Conservation (phyloP, 768 basidiomycete species). For the Amanita polypyramis region DNA sequence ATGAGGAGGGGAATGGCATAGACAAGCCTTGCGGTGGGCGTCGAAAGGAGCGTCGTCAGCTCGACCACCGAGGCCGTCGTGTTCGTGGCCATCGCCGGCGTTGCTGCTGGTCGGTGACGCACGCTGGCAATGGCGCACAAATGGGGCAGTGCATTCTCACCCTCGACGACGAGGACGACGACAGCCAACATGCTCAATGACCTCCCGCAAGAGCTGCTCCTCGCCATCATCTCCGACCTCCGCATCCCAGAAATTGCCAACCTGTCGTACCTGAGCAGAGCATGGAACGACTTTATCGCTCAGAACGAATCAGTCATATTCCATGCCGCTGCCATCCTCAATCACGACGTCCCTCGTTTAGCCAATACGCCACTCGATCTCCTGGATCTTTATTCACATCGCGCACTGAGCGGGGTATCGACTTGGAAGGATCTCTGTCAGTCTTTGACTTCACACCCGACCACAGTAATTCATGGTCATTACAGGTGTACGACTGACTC, state of each 20-base stretch:
- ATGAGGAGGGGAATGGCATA: constrained; percentile 55
- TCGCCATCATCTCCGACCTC: constrained; percentile 40
- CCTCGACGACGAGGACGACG: background rate
- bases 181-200: constrained; percentile 22
- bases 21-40: constrained; percentile 39
- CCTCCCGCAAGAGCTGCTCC: constrained; percentile 49
- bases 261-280: constrained; percentile 27
- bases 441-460: constrained; percentile 12
- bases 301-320: constrained; percentile 44
- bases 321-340: constrained; percentile 42
- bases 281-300: constrained; percentile 37
- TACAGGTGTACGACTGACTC: constrained; percentile 34
- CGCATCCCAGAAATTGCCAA: constrained; percentile 31
- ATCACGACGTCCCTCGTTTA: constrained; percentile 30
- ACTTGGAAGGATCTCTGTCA: constrained; percentile 58
- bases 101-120: background rate
- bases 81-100: background rate
- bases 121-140: background rate
- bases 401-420: constrained; percentile 25
- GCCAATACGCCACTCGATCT: constrained; percentile 20
- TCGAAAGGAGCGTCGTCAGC: constrained; percentile 33
- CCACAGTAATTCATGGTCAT: background rate
- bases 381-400: constrained; percentile 18
- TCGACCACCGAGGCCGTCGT: constrained; percentile 2
- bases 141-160: background rate